These are phyloP conservation scores for Scutellaria minor DNA, from an alignment of 257 asterid species.

Conservation along the genomic window DNA sequence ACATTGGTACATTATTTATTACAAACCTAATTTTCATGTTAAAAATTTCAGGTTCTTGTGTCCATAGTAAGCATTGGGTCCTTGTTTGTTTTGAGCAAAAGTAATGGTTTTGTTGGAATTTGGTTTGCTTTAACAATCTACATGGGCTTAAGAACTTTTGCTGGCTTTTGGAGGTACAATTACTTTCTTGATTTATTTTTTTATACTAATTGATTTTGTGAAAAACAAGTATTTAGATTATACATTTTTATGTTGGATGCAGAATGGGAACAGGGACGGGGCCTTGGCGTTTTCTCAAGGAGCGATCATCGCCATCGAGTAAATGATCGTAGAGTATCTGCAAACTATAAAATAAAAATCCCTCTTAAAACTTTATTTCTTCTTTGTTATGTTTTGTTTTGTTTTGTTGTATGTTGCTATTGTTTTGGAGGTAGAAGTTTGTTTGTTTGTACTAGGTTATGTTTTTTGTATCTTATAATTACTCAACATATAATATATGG, in stretches of 20 bases:
- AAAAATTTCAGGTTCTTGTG: constrained; percentile 59
- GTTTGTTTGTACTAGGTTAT: not conserved
- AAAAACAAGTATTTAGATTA: not conserved
- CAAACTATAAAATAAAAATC: constrained; percentile 12
- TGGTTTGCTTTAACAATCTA: constrained; percentile 87
- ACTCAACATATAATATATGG: not conserved
- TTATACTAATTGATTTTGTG: not conserved
- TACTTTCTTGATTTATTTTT: not conserved
- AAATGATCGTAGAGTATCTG: constrained; percentile 26
- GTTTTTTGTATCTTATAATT: not conserved
- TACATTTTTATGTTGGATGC: not conserved
- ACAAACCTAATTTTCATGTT: not conserved
- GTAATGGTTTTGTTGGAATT: constrained; percentile 79
- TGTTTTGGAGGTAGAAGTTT: constrained; percentile 6
- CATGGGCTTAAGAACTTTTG: constrained; percentile 79
- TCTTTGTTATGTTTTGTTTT: not conserved
- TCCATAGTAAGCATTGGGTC: constrained; percentile 70
- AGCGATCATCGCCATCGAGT: constrained; percentile 28
- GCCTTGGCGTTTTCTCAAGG: constrained; percentile 79
- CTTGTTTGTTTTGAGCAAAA: constrained; percentile 61
- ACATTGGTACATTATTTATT: not conserved
- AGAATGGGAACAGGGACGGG: constrained; percentile 86
- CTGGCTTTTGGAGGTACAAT: constrained; percentile 85
- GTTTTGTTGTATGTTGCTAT: not conserved
- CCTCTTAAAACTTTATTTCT: not conserved